Evolutionary conservation across 192 early-diverging fungal genomes (phyloP).

Genomic region (Spinellus fusiger): DNA sequence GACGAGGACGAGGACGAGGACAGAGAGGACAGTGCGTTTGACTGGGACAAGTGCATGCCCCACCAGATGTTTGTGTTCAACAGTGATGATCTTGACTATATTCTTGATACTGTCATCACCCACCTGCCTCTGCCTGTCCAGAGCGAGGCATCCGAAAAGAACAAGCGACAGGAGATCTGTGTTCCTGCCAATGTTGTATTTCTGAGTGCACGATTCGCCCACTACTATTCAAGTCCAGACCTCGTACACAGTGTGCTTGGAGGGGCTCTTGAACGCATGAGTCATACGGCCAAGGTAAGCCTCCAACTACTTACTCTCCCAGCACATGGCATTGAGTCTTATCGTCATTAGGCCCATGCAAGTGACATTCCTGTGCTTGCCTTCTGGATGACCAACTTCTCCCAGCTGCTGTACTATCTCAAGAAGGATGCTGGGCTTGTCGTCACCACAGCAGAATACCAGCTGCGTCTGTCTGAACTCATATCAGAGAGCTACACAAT

Average conservation of each 20-base stretch:
- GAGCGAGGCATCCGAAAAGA: no score
- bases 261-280: constrained; percentile 51
- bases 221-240: constrained; percentile 69
- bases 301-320: no score
- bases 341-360: constrained; percentile 11
- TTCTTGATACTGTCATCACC: constrained; percentile 66
- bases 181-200: constrained; percentile 86
- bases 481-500: constrained; percentile 64
- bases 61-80: constrained; percentile 96
- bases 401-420: constrained; percentile 77
- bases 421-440: constrained; percentile 78
- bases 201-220: constrained; percentile 82
- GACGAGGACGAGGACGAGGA: background rate
- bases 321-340: background rate
- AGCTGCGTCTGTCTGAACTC: constrained; percentile 74
- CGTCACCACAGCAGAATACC: constrained; percentile 58
- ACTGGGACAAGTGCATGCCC: constrained; percentile 75
- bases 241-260: constrained; percentile 64
- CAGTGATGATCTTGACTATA: constrained; percentile 57
- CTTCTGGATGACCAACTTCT: constrained; percentile 83
- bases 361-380: constrained; percentile 36
- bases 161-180: constrained; percentile 47
- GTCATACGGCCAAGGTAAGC: constrained; percentile 41
- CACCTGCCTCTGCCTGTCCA: constrained; percentile 52
- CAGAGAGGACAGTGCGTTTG: constrained; percentile 39